Evolutionary conservation across 768 basidiomycete genomes (phyloP).

Genomic region (Coprinopsis marcescibilis): DNA sequence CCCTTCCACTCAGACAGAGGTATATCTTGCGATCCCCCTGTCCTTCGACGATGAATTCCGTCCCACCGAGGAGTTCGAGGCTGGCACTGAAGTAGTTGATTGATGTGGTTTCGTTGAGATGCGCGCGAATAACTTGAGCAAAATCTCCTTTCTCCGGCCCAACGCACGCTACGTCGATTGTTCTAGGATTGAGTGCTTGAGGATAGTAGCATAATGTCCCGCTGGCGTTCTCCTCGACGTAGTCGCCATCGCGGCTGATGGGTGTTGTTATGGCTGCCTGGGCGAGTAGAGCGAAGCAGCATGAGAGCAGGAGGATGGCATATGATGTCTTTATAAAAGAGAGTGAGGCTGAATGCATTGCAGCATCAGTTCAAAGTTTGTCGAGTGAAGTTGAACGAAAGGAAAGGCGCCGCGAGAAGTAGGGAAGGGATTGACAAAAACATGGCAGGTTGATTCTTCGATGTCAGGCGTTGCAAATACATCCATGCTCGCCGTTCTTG

Average conservation of each 20-base stretch:
- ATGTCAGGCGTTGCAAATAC: no score
- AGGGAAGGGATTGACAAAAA: background rate
- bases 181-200: slow-evolving; percentile 5
- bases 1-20: slow-evolving; percentile 11
- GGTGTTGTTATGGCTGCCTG: slow-evolving; percentile 11
- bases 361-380: background rate
- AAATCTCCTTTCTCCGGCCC: slow-evolving; percentile 9
- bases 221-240: slow-evolving; percentile 9
- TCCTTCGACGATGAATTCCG: slow-evolving; percentile 7
- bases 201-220: slow-evolving; percentile 14
- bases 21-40: slow-evolving; percentile 9
- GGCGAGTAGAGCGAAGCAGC: background rate
- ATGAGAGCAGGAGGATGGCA: background rate
- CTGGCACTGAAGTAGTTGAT: slow-evolving; percentile 14
- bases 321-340: background rate
- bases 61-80: slow-evolving; percentile 11
- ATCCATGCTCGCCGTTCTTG: no score
- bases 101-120: slow-evolving; percentile 11
- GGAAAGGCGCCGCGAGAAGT: background rate
- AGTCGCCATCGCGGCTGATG: slow-evolving; percentile 7
- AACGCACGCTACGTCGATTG: slow-evolving; percentile 14
- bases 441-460: no score
- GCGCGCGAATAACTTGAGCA: slow-evolving; percentile 6
- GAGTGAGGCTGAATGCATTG: background rate
- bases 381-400: background rate